Percentiles rank a stretch among this genome's conserved stretches.
phyloP scores from a whole-genome alignment of 106 monocot genomes.

The Dendrobium catenatum region DNA sequence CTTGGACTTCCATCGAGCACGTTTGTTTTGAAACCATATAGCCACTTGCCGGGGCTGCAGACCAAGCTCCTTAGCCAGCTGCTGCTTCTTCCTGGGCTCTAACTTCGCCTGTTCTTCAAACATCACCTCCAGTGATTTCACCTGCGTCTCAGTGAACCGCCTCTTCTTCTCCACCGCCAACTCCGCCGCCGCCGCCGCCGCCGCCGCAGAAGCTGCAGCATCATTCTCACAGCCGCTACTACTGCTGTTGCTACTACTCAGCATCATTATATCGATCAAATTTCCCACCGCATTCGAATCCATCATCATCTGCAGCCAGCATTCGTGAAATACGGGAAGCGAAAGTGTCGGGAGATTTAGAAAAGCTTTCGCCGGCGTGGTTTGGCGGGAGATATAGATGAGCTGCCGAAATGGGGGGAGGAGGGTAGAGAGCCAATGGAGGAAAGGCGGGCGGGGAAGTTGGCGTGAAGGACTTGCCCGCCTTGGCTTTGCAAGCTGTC shows the following conservation, averaged over 20 bases:
- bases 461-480: background rate
- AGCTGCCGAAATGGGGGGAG: too few relatives aligned
- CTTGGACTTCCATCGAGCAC: slow-evolving; percentile 76
- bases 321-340: background rate
- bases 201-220: background rate
- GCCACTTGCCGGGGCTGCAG: slow-evolving; percentile 75
- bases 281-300: background rate
- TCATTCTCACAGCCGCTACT: background rate
- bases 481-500: background rate
- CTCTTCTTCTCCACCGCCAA: slow-evolving; percentile 24
- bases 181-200: too few relatives aligned
- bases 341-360: background rate
- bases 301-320: background rate
- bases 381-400: background rate
- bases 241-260: background rate
- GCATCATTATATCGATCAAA: background rate
- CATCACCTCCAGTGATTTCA: slow-evolving; percentile 57
- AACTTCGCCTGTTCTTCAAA: slow-evolving; percentile 63
- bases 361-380: background rate
- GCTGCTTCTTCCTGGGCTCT: slow-evolving; percentile 54
- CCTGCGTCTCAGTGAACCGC: slow-evolving; percentile 61
- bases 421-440: background rate
- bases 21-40: slow-evolving; percentile 83
- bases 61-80: slow-evolving; percentile 58
- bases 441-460: background rate